A percentile compares a stretch with the other conserved stretches of the same genome.
Conservation (phyloP, 441 rosid species). For the Lepidium campestre region DNA sequence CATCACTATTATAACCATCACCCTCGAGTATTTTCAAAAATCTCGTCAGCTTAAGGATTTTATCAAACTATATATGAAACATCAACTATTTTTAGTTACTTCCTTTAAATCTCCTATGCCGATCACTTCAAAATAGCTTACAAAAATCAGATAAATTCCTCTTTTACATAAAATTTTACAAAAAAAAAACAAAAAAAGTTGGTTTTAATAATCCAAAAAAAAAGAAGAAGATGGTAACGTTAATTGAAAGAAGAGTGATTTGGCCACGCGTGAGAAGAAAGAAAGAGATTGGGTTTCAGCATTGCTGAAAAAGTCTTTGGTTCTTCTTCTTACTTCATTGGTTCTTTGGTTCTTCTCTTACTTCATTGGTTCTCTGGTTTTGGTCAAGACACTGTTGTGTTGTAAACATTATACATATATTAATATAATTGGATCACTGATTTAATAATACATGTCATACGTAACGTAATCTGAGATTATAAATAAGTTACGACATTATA, state of each 20-base stretch:
- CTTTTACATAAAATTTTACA: no score
- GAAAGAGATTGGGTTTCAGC: slow-evolving; percentile 23
- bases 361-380: slow-evolving; percentile 2
- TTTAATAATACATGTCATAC: no score
- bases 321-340: background rate
- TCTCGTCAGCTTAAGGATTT: background rate
- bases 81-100: background rate
- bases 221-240: slow-evolving; percentile 9
- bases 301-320: slow-evolving; percentile 8
- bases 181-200: no score
- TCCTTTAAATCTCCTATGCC: background rate
- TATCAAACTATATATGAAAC: background rate
- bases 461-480: no score
- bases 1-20: background rate
- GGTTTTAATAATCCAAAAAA: background rate
- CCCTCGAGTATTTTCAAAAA: background rate
- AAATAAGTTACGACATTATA: no score
- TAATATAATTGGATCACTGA: no score
- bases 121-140: background rate
- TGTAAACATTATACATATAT: background rate
- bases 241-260: slow-evolving; percentile 3
- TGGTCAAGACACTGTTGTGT: slow-evolving; percentile 14
- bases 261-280: background rate
- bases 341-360: background rate
- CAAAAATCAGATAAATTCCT: background rate